Evolutionary conservation across 1,139 yeast genomes (phyloP).

Genomic region (Diutina mesorugosa): DNA sequence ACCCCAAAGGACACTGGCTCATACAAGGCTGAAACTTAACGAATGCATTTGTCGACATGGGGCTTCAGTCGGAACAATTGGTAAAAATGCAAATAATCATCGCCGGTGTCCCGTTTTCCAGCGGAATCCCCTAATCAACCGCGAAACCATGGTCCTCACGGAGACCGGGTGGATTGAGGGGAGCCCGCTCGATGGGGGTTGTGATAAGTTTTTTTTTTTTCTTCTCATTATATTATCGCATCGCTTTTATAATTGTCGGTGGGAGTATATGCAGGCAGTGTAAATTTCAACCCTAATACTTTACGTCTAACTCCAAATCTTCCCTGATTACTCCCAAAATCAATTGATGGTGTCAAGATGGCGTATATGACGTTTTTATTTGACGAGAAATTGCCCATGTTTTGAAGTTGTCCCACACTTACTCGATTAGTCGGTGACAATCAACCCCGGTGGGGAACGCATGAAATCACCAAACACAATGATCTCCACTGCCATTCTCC

Average conservation of each 20-base stretch:
- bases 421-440: neutral
- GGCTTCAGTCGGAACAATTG: conserved; percentile 75
- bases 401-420: too few species aligned
- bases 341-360: neutral
- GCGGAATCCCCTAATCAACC: neutral
- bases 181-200: neutral
- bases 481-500: too few species aligned
- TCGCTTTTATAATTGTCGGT: neutral
- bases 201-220: neutral
- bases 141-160: neutral
- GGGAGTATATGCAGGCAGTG: too few species aligned
- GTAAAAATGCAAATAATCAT: conserved; percentile 60
- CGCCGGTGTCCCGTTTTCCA: conserved; percentile 14
- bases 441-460: neutral
- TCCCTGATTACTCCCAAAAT: too few species aligned
- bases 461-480: too few species aligned
- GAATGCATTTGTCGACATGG: conserved; percentile 68
- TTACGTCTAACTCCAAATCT: too few species aligned
- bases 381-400: too few species aligned
- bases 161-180: neutral
- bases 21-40: conserved; percentile 86
- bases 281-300: too few species aligned
- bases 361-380: neutral
- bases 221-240: neutral
- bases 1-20: conserved; percentile 24